phyloP scores from a whole-genome alignment of 2,329 filamentous ascomycete genomes.

The Tolypocladium ophioglossoides region DNA sequence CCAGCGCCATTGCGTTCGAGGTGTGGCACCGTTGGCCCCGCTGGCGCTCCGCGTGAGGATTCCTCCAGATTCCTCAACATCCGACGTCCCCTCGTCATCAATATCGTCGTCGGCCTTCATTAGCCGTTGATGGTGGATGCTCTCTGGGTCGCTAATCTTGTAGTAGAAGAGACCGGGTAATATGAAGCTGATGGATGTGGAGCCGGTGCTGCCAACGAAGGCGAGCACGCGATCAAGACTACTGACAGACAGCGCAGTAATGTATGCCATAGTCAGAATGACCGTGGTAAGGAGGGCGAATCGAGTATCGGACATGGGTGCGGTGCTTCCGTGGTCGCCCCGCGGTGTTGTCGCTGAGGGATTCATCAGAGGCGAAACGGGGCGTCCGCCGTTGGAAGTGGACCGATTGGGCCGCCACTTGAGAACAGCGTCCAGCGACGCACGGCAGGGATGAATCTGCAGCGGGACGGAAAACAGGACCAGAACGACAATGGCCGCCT shows the following conservation, averaged over 20 bases:
- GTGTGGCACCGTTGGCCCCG: slow-evolving; percentile 22
- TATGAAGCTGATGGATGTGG: slow-evolving; percentile 94
- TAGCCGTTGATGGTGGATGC: slow-evolving; percentile 72
- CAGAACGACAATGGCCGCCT: slow-evolving; percentile 88
- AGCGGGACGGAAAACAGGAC: slow-evolving; percentile 95
- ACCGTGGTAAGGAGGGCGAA: slow-evolving; percentile 83
- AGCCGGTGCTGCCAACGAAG: slow-evolving; percentile 90
- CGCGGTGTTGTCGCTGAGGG: slow-evolving; percentile 23
- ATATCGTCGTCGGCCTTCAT: slow-evolving; percentile 86
- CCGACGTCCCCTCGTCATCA: slow-evolving; percentile 42
- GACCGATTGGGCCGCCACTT: slow-evolving; percentile 67
- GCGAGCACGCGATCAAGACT: slow-evolving; percentile 85
- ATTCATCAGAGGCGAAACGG: slow-evolving; percentile 31
- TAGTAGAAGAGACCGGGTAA: slow-evolving; percentile 95
- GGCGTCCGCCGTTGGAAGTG: slow-evolving; percentile 24
- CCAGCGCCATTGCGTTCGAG: slow-evolving; percentile 34
- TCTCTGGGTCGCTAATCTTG: slow-evolving; percentile 89
- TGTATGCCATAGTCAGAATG: slow-evolving; percentile 76
- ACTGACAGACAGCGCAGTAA: slow-evolving; percentile 81
- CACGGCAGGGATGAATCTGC: slow-evolving; percentile 90
- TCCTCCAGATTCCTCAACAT: slow-evolving; percentile 34
- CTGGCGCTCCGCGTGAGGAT: slow-evolving; percentile 35
- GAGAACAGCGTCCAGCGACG: slow-evolving; percentile 88
- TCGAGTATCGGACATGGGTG: slow-evolving; percentile 71
- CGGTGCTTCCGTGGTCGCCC: slow-evolving; percentile 41